Conservation (phyloP, 495 filamentous ascomycete genomes). For the Acidomyces sp. region DNA sequence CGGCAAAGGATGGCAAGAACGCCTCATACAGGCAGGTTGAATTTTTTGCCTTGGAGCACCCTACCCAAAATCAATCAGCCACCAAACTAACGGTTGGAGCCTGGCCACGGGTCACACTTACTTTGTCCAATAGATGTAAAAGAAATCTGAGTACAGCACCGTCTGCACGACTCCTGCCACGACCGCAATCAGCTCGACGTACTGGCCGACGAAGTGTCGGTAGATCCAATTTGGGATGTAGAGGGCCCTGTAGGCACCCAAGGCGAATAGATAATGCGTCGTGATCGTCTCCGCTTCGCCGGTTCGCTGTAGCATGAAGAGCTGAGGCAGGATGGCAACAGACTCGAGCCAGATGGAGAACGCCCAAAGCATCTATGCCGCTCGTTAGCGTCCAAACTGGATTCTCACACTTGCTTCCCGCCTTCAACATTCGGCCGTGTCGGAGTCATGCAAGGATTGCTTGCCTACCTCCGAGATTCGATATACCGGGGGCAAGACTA, state of each 20-base stretch:
- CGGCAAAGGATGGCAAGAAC: no score
- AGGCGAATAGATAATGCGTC: conserved; percentile 93
- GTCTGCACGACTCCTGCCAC: conserved; percentile 85
- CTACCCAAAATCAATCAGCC: conserved; percentile 5
- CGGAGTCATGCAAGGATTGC: neutral
- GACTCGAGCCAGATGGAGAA: conserved; percentile 96
- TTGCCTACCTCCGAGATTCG: conserved; percentile 43
- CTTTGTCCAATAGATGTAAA: conserved; percentile 98
- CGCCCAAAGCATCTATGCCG: conserved; percentile 70
- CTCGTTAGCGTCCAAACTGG: neutral
- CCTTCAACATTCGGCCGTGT: conserved; percentile 1
- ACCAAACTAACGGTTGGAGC: neutral
- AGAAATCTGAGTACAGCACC: conserved; percentile 93
- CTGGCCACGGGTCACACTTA: conserved; percentile 31
- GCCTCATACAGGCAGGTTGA: conserved; percentile 24
- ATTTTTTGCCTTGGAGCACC: conserved; percentile 24
- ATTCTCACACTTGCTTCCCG: no score
- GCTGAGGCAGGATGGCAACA: conserved; percentile 89
- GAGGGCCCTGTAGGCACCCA: conserved; percentile 77
- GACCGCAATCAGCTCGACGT: conserved; percentile 71
- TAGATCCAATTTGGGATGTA: conserved; percentile 99
- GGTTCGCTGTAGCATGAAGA: conserved; percentile 95
- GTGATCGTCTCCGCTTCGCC: conserved; percentile 98
- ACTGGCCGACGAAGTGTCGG: conserved; percentile 56
- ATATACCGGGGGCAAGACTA: conserved; percentile 77